Conservation (phyloP, 2,329 filamentous ascomycete species). For the Aspergillus jensenii region DNA sequence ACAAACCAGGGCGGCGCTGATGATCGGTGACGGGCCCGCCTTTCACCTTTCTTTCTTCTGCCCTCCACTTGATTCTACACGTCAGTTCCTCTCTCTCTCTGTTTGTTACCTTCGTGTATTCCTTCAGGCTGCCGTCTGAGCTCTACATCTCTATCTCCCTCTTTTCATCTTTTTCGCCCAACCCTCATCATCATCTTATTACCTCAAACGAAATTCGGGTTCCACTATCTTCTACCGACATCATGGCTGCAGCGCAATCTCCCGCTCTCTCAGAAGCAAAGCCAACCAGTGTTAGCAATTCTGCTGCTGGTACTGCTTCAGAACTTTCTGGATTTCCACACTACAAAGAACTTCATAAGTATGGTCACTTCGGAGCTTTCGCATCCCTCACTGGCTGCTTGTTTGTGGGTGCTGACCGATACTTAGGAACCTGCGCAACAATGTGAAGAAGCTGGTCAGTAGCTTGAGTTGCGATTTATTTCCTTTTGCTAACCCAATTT, state of each 20-base stretch:
- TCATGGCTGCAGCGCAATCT: constrained; percentile 62
- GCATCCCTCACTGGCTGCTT: neutral
- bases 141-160: neutral
- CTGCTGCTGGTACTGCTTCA: constrained; percentile 50
- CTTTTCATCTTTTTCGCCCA: constrained; percentile 1
- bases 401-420: constrained; percentile 15
- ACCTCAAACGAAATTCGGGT: neutral
- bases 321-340: constrained; percentile 74
- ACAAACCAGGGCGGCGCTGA: constrained; percentile 19
- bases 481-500: constrained; percentile 16
- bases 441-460: constrained; percentile 91
- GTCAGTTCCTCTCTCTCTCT: constrained; percentile 12
- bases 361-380: constrained; percentile 35
- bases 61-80: constrained; percentile 16
- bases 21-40: constrained; percentile 33
- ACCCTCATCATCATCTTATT: neutral
- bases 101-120: constrained; percentile 9
- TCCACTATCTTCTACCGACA: constrained; percentile 18
- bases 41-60: constrained; percentile 24
- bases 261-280: constrained; percentile 71
- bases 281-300: constrained; percentile 53
- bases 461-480: neutral
- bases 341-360: constrained; percentile 91
- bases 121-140: neutral
- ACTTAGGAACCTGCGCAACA: constrained; percentile 79